A percentile compares a stretch with the other conserved stretches of the same genome.
Conservation (phyloP, 495 filamentous ascomycete species). For the Podospora bellae-mahoneyi region DNA sequence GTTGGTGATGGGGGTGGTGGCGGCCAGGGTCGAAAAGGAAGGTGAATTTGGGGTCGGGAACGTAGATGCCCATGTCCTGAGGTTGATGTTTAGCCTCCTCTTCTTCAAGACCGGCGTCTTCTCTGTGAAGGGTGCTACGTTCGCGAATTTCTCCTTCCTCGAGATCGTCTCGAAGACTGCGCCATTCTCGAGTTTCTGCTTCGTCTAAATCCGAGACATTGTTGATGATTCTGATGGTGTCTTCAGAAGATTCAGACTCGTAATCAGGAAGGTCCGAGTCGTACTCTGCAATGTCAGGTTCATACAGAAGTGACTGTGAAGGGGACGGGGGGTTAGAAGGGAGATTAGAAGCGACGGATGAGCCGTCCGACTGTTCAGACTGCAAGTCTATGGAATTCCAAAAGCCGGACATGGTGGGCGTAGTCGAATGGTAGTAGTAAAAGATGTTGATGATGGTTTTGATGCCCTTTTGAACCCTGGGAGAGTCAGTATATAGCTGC, state of each 20-base stretch:
- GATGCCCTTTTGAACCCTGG: background rate
- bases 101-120: background rate
- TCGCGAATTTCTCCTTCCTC: too few species aligned
- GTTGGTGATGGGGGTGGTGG: background rate
- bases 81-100: background rate
- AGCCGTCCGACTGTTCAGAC: background rate
- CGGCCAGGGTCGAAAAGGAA: slow-evolving; percentile 8
- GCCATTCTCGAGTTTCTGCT: too few species aligned
- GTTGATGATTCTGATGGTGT: too few species aligned
- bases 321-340: too few species aligned
- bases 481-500: background rate
- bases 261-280: background rate
- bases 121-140: too few species aligned
- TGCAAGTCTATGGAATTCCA: background rate
- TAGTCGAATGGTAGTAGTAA: background rate
- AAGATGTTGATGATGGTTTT: background rate
- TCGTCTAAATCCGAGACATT: too few species aligned
- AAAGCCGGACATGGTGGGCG: background rate
- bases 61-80: slow-evolving; percentile 7
- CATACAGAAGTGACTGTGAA: too few species aligned
- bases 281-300: too few species aligned
- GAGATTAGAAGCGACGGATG: too few species aligned
- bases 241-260: background rate
- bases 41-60: slow-evolving; percentile 15
- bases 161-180: too few species aligned